Base-by-base conservation (phyloP, 1,139 yeast species). In the Candida sp. region DNA sequence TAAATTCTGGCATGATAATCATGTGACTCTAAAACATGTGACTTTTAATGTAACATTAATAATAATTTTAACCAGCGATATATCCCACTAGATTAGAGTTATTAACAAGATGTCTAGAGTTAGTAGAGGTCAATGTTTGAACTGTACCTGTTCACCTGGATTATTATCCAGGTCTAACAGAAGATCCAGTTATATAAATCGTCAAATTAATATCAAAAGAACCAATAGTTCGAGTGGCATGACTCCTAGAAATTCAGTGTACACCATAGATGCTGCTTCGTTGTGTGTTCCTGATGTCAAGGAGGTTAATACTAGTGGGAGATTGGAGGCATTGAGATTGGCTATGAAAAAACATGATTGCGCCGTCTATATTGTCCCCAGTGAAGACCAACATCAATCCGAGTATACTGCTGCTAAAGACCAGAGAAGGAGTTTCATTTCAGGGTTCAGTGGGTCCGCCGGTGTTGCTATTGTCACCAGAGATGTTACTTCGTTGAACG, bases 401-500 rank as follows among this genome's bases (percentile, higher is more conserved):
- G 98, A 93, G 65, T 93, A 91, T 56, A 95, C 90, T 21, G 77
- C 93, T 0, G 66, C 77, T 3, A 76, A 79, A 34, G 98, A 93
- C 63, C 91, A 88, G 65, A 83, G 93, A 57, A 77, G 98, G 54
- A 80, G 83, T 43, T 91, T 87, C 54, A 87, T 93, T 40, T 82
- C 93, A 22, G 95, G 96, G 0, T 93, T 93, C 67, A 86, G 88
- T 45, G 99, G 99, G 4, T 84, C 95, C 45, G 97, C 98, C 1
- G 99, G 99, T 43, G 76, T 90, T 35, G 99, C 98, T 3, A 77
- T 95, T 35, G 73, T 93, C 36, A 85, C 97, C 2, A 70, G 90
- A 52, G 90, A 86, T 57, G 63, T 83, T 41, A 64, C 71, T n/a
- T 74, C 78, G 52, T 66, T 79, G 77, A 79, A 79, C 52, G 77